Conservation (phyloP, 225 moss, liverwort and hornwort genomes). For the Physcomitrium patens region DNA sequence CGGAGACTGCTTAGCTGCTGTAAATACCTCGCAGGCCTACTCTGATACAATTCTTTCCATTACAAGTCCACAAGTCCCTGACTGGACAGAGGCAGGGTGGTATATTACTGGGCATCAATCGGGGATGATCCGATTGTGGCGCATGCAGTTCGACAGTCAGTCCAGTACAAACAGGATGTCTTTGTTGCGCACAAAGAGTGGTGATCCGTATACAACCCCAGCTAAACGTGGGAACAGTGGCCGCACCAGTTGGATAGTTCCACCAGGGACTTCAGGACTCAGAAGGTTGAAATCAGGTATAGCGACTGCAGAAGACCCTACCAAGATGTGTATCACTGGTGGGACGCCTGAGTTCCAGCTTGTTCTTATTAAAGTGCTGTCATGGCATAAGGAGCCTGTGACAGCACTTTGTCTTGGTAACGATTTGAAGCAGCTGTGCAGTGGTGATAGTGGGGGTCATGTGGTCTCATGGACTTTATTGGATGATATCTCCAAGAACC, state of each 20-base stretch:
- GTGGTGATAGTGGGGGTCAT: slow-evolving; percentile 93
- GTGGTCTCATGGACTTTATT: slow-evolving; percentile 90
- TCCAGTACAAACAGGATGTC: slow-evolving; percentile 47
- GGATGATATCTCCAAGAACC: slow-evolving; percentile 76
- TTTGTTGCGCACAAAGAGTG: slow-evolving; percentile 43
- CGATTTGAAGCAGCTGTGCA: slow-evolving; percentile 95
- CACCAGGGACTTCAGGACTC: slow-evolving; percentile 43
- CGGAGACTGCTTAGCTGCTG: slow-evolving; percentile 94
- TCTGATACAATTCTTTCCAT: slow-evolving; percentile 86
- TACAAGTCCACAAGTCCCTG: slow-evolving; percentile 78
- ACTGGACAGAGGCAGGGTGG: slow-evolving; percentile 95
- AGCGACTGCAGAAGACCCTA: slow-evolving; percentile 38
- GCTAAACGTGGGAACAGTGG: slow-evolving; percentile 38
- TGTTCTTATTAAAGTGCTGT: slow-evolving; percentile 74
- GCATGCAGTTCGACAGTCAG: slow-evolving; percentile 69
- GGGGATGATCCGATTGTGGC: slow-evolving; percentile 87
- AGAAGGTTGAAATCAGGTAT: slow-evolving; percentile 50
- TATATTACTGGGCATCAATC: slow-evolving; percentile 92
- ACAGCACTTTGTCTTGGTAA: slow-evolving; percentile 80
- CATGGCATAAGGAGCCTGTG: slow-evolving; percentile 89
- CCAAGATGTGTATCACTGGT: slow-evolving; percentile 59
- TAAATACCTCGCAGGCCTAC: slow-evolving; percentile 65
- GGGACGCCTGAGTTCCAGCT: slow-evolving; percentile 92
- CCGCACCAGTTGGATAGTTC: slow-evolving; percentile 23
- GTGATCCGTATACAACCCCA: slow-evolving; percentile 44